These are phyloP conservation scores for Scutellaria barbata DNA, from an alignment of 257 asterid genomes.

Conservation along the genomic window DNA sequence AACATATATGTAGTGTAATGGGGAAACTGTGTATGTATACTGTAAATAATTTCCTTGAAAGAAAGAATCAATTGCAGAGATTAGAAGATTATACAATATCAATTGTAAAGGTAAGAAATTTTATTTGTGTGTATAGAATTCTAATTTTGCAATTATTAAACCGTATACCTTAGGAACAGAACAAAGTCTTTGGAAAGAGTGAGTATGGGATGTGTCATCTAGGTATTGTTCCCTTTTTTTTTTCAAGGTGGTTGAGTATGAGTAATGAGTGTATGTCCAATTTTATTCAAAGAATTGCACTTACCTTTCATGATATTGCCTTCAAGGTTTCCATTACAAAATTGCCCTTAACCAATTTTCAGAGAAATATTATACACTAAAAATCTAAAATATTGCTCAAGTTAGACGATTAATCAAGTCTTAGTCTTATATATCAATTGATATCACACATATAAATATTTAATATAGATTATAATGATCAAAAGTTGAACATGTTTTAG, in stretches of 20 bases:
- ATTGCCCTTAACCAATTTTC: too few species aligned
- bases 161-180: background rate
- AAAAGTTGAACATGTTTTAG: too few species aligned
- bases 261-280: constrained; percentile 9
- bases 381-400: too few species aligned
- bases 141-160: background rate
- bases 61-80: constrained; percentile 7
- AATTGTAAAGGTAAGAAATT: background rate
- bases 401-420: too few species aligned
- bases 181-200: background rate
- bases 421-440: too few species aligned
- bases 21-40: background rate
- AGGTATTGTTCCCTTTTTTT: background rate
- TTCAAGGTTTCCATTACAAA: too few species aligned
- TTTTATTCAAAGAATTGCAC: background rate
- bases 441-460: too few species aligned
- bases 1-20: background rate
- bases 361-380: too few species aligned
- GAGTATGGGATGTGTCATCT: background rate
- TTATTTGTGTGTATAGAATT: background rate
- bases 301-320: background rate
- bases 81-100: background rate
- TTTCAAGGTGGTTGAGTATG: constrained; percentile 14
- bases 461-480: too few species aligned
- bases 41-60: background rate